Evolutionary conservation across 129 eudicot genomes (phyloP).

Genomic region (Arctium minus): DNA sequence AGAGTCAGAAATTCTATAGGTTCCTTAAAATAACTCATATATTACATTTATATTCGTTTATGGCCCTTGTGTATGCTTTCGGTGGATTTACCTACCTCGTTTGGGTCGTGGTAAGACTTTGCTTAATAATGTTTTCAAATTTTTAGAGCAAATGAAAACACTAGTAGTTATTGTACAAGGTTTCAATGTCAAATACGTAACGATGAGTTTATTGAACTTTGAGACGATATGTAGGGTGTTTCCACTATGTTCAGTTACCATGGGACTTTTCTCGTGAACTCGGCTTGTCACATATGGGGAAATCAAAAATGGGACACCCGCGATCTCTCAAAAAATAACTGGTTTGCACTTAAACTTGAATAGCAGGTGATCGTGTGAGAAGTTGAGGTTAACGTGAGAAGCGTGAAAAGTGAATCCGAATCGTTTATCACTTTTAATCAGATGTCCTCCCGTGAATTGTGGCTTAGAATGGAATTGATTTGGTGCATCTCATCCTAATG

Average conservation of each 20-base stretch:
- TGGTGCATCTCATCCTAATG: no score
- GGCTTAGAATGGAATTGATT: no score
- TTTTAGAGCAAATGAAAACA: not conserved
- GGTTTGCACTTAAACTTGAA: not conserved
- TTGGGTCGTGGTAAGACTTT: conserved; percentile 19
- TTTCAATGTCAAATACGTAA: no score
- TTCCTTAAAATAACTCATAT: conserved; percentile 2
- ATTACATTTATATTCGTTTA: not conserved
- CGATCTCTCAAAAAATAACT: conserved; percentile 30
- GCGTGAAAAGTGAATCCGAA: no score
- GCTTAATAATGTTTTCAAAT: not conserved
- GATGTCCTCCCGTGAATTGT: no score
- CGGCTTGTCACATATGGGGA: conserved; percentile 61
- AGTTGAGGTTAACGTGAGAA: no score
- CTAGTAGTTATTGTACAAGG: no score
- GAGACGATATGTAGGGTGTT: conserved; percentile 4
- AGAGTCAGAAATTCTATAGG: conserved; percentile 16
- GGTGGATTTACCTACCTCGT: conserved; percentile 17
- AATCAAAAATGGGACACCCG: conserved; percentile 46
- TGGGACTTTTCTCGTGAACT: conserved; percentile 34
- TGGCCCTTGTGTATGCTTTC: not conserved
- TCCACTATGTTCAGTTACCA: not conserved
- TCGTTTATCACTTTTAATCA: no score
- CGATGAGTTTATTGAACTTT: not conserved
- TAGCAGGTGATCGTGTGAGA: not conserved